Conservation (phyloP, 148 eudicot species). For the Selenicereus undatus region DNA sequence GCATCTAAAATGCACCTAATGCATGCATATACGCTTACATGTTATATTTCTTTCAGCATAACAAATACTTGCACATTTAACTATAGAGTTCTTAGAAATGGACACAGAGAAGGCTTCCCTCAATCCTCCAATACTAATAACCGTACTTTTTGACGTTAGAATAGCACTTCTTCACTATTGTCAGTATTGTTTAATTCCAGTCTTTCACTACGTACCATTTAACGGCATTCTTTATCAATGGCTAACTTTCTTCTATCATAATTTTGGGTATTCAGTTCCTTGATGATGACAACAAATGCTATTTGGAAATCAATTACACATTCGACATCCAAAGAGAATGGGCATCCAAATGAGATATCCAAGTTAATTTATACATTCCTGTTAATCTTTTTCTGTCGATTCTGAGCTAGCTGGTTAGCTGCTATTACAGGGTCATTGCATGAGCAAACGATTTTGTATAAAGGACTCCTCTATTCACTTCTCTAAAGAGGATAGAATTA, state of each 20-base stretch:
- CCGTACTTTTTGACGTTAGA: no score
- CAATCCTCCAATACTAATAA: no score
- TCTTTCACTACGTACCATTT: no score
- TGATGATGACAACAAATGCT: conserved; percentile 60
- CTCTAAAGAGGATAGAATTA: neutral
- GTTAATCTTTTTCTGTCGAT: neutral
- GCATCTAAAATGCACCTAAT: no score
- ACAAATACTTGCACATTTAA: no score
- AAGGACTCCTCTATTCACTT: neutral
- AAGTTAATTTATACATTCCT: neutral
- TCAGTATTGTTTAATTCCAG: no score
- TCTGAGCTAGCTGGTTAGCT: neutral
- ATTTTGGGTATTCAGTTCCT: conserved; percentile 30
- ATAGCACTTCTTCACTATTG: no score
- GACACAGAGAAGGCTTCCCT: no score
- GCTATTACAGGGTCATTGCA: neutral
- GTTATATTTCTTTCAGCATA: no score
- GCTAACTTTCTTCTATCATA: neutral
- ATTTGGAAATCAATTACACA: conserved; percentile 61
- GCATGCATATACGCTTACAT: no score
- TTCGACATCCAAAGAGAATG: conserved; percentile 55
- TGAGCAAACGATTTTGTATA: neutral
- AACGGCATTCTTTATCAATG: no score
- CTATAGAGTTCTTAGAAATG: no score
- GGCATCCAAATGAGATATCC: conserved; percentile 21